phyloP scores from a whole-genome alignment of 1,284 basidiomycete species.

The Phlebopus sp. region DNA sequence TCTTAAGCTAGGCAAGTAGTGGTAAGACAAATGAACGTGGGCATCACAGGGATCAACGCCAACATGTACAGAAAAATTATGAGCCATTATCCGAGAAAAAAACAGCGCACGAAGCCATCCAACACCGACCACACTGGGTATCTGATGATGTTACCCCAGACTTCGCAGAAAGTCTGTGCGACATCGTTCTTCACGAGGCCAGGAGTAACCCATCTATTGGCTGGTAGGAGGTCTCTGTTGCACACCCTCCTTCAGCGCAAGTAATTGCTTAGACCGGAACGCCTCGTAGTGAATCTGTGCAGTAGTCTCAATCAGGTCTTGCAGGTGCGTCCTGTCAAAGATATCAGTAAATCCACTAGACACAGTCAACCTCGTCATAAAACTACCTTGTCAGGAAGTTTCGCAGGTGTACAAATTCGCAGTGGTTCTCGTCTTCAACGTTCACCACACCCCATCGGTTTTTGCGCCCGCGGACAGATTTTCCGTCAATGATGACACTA shows the following conservation, averaged over 20 bases:
- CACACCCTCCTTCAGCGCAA: slow-evolving; percentile 87
- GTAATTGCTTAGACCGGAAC: slow-evolving; percentile 95
- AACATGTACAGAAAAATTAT: slow-evolving; percentile 6
- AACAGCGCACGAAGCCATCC: slow-evolving; percentile 5
- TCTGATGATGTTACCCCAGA: slow-evolving; percentile 6
- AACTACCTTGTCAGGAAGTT: slow-evolving; percentile 90
- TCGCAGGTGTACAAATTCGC: slow-evolving; percentile 96
- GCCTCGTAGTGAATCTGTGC: slow-evolving; percentile 99
- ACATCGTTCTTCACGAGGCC: background rate
- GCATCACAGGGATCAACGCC: background rate
- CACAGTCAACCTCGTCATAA: slow-evolving; percentile 2
- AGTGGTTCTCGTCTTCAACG: slow-evolving; percentile 94
- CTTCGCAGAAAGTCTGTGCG: background rate
- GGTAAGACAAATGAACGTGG: slow-evolving; percentile 15
- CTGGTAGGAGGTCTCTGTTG: slow-evolving; percentile 48
- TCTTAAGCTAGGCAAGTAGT: slow-evolving; percentile 5
- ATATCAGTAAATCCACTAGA: background rate
- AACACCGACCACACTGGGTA: slow-evolving; percentile 9
- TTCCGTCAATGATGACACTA: slow-evolving; percentile 93
- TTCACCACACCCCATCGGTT: slow-evolving; percentile 99
- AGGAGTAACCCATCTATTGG: slow-evolving; percentile 17
- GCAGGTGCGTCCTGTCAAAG: slow-evolving; percentile 80
- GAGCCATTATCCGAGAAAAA: slow-evolving; percentile 11
- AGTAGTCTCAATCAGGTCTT: slow-evolving; percentile 98
- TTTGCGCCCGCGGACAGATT: slow-evolving; percentile 92